Evolutionary conservation across 2,329 filamentous ascomycete species (phyloP), one percentile per base, ranked within the genome.

Genomic region (Dactylonectria estremocensis): DNA sequence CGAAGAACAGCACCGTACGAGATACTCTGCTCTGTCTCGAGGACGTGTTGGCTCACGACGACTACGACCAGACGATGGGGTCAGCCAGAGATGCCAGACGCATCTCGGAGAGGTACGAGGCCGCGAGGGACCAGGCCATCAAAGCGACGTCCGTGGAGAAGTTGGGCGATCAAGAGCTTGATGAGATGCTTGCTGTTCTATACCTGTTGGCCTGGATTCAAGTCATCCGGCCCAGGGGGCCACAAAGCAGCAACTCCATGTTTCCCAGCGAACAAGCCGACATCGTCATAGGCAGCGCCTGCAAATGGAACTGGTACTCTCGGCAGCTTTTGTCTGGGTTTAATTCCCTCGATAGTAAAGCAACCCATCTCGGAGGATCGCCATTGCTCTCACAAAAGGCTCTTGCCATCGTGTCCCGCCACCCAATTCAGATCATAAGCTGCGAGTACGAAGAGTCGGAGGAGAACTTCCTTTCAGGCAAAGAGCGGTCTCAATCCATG

Each of bases 311-410:
- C 52, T 50, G 59, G 64, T 63, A 66, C 22, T 66, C 64, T 14
- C 37, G 64, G 16, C 53, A 67, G 20, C 24, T 67, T 14, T 49
- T 67, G 10, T 59, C 61, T 8, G 57, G 60, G 54, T 60, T 67
- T 22, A 64, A 67, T 28, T 64, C 65, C 11, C 59, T 67, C n/a
- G 65, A 67, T 43, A 60, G 45, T 37, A 67, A 67, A 48, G 54
- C 61, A 28, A 60, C 53, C 1, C 55, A 64, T 49, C 65, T 67
- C 10, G 61, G 65, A 18, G 65, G 65, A 33, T 10, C 31, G 1
- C 40, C 61, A 11, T 33, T 67, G 7, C 61, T 67, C 20, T 67
- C 65, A 5, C 28, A 48, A 22, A 45, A 54, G 31, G 61, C 65
- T 8, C 61, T 67, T 22, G 43, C 5, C 9, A 49, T 67, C 18